Evolutionary conservation across 768 basidiomycete species (phyloP), one percentile per base, ranked within the genome.

Genomic region (Baorangia bicolor): DNA sequence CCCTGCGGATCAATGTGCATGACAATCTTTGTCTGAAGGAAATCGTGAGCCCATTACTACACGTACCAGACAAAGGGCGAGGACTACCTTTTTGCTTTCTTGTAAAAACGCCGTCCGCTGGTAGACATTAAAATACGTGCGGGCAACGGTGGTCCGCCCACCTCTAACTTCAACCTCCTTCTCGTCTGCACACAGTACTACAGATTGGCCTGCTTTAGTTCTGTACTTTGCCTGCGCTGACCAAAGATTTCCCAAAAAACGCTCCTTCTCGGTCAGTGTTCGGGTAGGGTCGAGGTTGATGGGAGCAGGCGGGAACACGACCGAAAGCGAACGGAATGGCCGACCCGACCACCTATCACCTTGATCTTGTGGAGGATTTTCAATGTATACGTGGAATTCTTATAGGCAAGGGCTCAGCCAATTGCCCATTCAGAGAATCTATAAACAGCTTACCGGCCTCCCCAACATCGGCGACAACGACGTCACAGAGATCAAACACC

Each of bases 231-330:
- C 92, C 68, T 98, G 94, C 23, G 86, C 86, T 40, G 81, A 81
- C 94, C 94, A 98, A 12, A 98, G 73, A 67, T 93, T 94, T 60
- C 93, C 86, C 31, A 98, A 72, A 67, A 98, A 98, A 10, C 88
- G 82, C 38, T 79, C 79, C 71, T 95, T 96, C 68, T 90, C 89
- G 8, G 67, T 68, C 53, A 83, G 79, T 5, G 85, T 82, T 50
- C 82, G 79, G 0, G 75, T 72, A 18, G 89, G 88, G 64, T 93
- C 88, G 33, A 88, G 67, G 54, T 85, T 84, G 41, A 82, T 67
- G 0, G 87, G 77, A 31, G 80, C 74, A 28, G 92, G 90, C 3
- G 93, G 91, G 53, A 84, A 81, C 9, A 94, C 92, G 8, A 88
- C 87, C 4, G 86, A 81, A 51, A 89, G 77, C 1, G 87, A 82